Evolutionary conservation across 164 flowering plant species (phyloP).

Genomic region (Piper betle): DNA sequence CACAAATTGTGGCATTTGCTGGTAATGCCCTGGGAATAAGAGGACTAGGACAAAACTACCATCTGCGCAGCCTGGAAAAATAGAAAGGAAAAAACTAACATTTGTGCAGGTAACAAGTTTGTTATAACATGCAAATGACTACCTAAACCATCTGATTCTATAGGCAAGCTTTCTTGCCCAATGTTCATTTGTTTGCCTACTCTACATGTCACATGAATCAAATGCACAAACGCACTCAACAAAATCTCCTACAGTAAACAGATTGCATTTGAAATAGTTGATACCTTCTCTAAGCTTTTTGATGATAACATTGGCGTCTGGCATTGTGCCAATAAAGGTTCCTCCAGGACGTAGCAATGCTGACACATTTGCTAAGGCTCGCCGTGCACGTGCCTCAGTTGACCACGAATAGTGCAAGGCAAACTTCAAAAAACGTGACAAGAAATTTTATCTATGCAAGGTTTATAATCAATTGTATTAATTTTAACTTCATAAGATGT

Average conservation of each 20-base stretch:
- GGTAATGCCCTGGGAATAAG: too few species aligned
- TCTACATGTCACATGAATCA: background rate
- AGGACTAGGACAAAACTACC: too few species aligned
- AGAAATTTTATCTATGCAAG: constrained; percentile 2
- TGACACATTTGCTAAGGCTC: constrained; percentile 90
- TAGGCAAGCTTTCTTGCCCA: too few species aligned
- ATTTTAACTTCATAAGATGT: background rate
- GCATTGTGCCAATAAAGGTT: constrained; percentile 94
- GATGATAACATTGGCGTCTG: constrained; percentile 92
- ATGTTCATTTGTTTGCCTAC: background rate
- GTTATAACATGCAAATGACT: too few species aligned
- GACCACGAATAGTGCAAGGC: constrained; percentile 98
- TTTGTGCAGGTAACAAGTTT: too few species aligned
- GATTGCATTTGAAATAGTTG: background rate
- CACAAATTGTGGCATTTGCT: too few species aligned
- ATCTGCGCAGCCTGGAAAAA: too few species aligned
- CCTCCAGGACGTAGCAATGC: constrained; percentile 97
- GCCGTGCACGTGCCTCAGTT: constrained; percentile 87
- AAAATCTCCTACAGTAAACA: background rate
- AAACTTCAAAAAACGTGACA: constrained; percentile 36
- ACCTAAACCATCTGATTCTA: too few species aligned
- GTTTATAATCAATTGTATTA: background rate
- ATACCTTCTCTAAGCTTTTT: constrained; percentile 90
- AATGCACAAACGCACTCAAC: background rate
- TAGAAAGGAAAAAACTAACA: too few species aligned